Conservation (phyloP, 2,329 filamentous ascomycete genomes). For the Tolypocladium pustulatum region DNA sequence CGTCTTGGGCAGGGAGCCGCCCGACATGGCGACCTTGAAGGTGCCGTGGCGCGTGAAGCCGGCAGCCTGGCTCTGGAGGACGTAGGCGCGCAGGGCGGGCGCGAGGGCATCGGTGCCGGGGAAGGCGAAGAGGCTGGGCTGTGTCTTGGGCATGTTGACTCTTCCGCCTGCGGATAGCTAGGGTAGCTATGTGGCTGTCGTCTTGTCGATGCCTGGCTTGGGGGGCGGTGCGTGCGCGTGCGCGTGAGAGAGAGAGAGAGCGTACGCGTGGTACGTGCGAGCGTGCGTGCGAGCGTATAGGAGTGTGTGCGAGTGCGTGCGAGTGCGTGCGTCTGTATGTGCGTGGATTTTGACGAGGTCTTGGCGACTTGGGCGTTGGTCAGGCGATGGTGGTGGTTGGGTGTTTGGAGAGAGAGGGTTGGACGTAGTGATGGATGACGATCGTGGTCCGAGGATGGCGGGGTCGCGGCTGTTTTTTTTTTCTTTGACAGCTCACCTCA, state of each 20-base stretch:
- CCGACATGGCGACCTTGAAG: slow-evolving; percentile 90
- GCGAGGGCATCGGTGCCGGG: slow-evolving; percentile 59
- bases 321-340: background rate
- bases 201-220: no score
- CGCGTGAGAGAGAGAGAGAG: background rate
- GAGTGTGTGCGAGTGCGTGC: background rate
- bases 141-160: slow-evolving; percentile 38
- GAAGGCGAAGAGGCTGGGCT: slow-evolving; percentile 73
- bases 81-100: slow-evolving; percentile 66
- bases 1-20: slow-evolving; percentile 82
- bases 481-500: background rate
- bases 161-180: background rate
- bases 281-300: background rate
- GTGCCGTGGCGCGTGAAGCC: slow-evolving; percentile 69
- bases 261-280: background rate
- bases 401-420: background rate
- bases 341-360: background rate
- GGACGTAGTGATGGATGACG: background rate
- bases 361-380: background rate
- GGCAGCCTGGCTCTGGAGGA: slow-evolving; percentile 71
- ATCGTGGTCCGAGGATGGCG: background rate
- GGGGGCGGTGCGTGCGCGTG: background rate
- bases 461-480: background rate
- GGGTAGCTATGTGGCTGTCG: no score
- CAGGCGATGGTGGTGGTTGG: background rate